Evolutionary conservation across 1,139 yeast species (phyloP).

Genomic region (Candida sp.): DNA sequence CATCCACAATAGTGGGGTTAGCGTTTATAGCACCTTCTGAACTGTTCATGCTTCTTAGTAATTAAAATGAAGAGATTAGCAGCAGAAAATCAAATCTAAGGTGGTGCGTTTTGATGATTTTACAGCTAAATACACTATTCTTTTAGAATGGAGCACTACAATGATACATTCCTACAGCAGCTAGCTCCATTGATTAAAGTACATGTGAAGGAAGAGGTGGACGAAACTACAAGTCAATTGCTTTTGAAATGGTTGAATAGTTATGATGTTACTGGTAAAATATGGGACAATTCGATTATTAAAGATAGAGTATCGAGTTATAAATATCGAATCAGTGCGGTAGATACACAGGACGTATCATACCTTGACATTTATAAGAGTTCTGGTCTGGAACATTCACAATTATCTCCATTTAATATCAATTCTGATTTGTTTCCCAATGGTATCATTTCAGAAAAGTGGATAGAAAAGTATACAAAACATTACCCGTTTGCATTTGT

Average conservation of each 20-base stretch:
- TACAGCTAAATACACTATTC: not conserved
- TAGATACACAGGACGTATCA: not conserved
- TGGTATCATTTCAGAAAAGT: constrained; percentile 32
- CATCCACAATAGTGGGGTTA: constrained; percentile 83
- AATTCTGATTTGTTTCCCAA: constrained; percentile 40
- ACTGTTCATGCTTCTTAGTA: not conserved
- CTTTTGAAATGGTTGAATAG: constrained; percentile 12
- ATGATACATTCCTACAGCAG: constrained; percentile 23
- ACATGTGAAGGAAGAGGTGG: constrained; percentile 10
- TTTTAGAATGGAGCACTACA: constrained; percentile 28
- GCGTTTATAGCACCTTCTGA: constrained; percentile 76
- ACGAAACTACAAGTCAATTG: constrained; percentile 2
- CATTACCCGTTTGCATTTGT: constrained; percentile 35
- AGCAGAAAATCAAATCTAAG: not conserved
- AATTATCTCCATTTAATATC: constrained; percentile 34
- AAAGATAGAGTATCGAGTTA: constrained; percentile 33
- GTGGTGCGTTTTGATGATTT: not conserved
- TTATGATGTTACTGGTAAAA: constrained; percentile 17
- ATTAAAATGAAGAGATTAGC: not conserved
- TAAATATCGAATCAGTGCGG: constrained; percentile 25
- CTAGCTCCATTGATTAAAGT: constrained; percentile 31
- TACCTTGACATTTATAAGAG: not conserved
- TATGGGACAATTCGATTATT: constrained; percentile 42
- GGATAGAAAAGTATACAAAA: constrained; percentile 35
- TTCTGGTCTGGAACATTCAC: constrained; percentile 20